Base-by-base conservation (phyloP, 192 early-diverging fungal genomes). In the Pilaira anomala region DNA sequence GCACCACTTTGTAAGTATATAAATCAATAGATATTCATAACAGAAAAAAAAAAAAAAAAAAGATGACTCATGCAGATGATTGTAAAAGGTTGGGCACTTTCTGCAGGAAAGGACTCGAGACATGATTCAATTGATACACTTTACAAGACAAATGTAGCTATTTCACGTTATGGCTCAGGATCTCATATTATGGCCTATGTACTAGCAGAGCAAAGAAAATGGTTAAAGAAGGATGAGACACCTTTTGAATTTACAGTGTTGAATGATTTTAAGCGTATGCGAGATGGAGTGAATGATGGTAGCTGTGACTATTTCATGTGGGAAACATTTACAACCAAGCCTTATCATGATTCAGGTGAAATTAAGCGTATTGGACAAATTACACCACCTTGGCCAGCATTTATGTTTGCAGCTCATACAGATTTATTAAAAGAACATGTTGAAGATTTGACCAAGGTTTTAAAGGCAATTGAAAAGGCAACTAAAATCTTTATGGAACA, bases 251-350 rank as follows among this genome's bases (percentile, higher is more conserved):
- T 93, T 60, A 74, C 78, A 0, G 83, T 89, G 3, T 71, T 90
- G n/a, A 83, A 91, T 57, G 86, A 93, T 61, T 83, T 96, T 41
- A 62, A 83, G 16, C 81, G 83, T 0, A 83, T 96, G 73, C 77
- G 86, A 11, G 66, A 81, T 13, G 91, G 89, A 16, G 84, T 91
- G 49, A 79, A 83, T 40, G 68, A 75, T 6, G 83, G 82, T 21
- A 59, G 67, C 6, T 74, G 73, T 6, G 94, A 95, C 73, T 88
- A 85, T 7, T 96, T 96, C 57, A 75, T 96, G 64, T 96, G 94
- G 94, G 94, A 96, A 63, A 80, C 84, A 0, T 88, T 93, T 30
- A 96, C 93, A n/a, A 96, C 92, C 66, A 92, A 96, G 70, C 84
- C 88, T 3, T 83, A 92, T 65, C 90, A 93, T 54, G 85, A 84